Base-by-base conservation (phyloP, 225 moss, liverwort and hornwort species). In the Polytrichum formosum region DNA sequence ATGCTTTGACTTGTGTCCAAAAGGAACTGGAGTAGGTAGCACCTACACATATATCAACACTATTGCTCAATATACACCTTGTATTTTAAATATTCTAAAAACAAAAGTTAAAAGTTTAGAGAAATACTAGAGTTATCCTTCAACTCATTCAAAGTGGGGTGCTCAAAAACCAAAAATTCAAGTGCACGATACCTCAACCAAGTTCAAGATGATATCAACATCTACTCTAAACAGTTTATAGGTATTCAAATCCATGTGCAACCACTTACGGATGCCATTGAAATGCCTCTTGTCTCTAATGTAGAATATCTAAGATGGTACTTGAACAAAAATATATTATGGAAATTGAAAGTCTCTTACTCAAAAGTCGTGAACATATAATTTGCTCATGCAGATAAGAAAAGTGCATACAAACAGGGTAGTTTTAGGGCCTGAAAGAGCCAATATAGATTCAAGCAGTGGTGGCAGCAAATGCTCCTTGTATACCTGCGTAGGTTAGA, bases 401-500 rank as follows among this genome's bases (percentile, higher is more conserved):
- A 30, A 33, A 66, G 5, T 55, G 67, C 53, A 72, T 76, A 95
- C 95, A 85, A 96, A 62, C 54, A 96, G 80, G 67, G 91, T 92
- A 19, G 93, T 84, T 70, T 91, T 96, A 53, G 92, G 96, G 73
- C 93, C 93, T 26, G 90, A 85, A 79, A 96, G 84, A 25, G 85
- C 79, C 66, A 92, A 75, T 53, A 96, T 83, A 46, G 91, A 91
- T 54, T 81, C 75, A 54, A 96, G 83, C 26, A 96, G 83, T 23
- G 93, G 90, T 68, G 81, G 87, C 78, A 96, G 71, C 68, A 92
- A 78, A 78, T 93, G 88, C 76, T 93, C 96, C 80, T 85, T 89
- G 62, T 96, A 96, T 16, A 96, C 95, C 95, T 95, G 76, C 77
- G 65, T 58, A 73, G 56, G 80, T 67, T 28, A 72, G 78, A 53